A percentile compares a stretch with the other conserved stretches of the same genome.
Evolutionary conservation across 1,139 yeast species (phyloP).

Genomic region (Geotrichum restrictum): DNA sequence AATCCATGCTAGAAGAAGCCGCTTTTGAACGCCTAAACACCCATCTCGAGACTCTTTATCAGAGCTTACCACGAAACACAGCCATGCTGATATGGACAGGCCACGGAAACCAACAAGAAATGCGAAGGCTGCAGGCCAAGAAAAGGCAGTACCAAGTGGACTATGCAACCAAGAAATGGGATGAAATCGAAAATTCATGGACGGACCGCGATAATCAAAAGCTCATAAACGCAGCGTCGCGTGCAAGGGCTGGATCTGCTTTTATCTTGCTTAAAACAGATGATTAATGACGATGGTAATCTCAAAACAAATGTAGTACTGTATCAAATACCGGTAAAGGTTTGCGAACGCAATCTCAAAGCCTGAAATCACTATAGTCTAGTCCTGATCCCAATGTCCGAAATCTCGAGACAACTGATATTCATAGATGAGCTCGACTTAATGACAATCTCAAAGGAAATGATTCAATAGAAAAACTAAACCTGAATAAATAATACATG

Average conservation of each 20-base stretch:
- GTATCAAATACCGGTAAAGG: too few relatives aligned
- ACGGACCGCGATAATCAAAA: slow-evolving; percentile 46
- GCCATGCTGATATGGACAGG: slow-evolving; percentile 61
- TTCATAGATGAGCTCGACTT: too few relatives aligned
- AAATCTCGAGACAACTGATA: too few relatives aligned
- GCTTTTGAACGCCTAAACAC: slow-evolving; percentile 41
- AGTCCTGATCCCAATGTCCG: too few relatives aligned
- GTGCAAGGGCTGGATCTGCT: slow-evolving; percentile 45
- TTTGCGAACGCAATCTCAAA: too few relatives aligned
- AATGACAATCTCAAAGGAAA: too few relatives aligned
- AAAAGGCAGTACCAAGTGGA: slow-evolving; percentile 44
- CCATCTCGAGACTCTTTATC: slow-evolving; percentile 50
- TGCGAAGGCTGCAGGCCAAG: slow-evolving; percentile 47
- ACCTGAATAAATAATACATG: background rate
- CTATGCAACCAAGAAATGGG: slow-evolving; percentile 44
- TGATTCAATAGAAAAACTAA: slow-evolving; percentile 1
- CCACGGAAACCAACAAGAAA: slow-evolving; percentile 55
- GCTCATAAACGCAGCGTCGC: slow-evolving; percentile 43
- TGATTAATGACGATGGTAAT: too few relatives aligned
- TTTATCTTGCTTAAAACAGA: slow-evolving; percentile 46
- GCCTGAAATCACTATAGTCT: too few relatives aligned
- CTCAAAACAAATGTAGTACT: too few relatives aligned
- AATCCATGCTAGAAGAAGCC: slow-evolving; percentile 15
- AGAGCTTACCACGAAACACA: slow-evolving; percentile 54
- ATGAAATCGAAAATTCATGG: slow-evolving; percentile 51